A percentile compares a stretch with the other conserved stretches of the same genome.
Conservation (phyloP, 495 filamentous ascomycete species). For the Aspergillus affinis region DNA sequence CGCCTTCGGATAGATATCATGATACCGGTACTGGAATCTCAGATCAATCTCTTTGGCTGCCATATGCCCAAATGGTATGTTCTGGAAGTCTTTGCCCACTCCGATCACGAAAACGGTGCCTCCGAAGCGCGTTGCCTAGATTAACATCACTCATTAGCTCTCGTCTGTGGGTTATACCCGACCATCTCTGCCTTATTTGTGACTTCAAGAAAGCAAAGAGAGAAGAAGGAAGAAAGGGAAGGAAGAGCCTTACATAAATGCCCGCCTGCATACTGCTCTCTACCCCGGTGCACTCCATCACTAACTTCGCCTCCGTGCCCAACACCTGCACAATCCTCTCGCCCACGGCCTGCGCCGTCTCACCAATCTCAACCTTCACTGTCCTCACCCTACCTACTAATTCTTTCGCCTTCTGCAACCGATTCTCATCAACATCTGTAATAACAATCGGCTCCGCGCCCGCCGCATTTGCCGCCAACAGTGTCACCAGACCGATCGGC, state of each 20-base stretch:
- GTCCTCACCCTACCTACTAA: slow-evolving; percentile 50
- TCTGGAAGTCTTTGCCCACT: slow-evolving; percentile 55
- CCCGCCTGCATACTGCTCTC: slow-evolving; percentile 53
- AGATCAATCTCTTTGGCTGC: slow-evolving; percentile 57
- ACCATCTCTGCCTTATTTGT: neutral
- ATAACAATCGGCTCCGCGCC: slow-evolving; percentile 60
- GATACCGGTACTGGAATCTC: slow-evolving; percentile 56
- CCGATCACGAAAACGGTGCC: slow-evolving; percentile 59
- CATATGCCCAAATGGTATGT: slow-evolving; percentile 61
- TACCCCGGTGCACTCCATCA: slow-evolving; percentile 59
- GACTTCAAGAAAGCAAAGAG: neutral
- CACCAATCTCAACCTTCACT: slow-evolving; percentile 38
- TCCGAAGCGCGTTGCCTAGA: slow-evolving; percentile 45
- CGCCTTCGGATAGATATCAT: slow-evolving; percentile 55
- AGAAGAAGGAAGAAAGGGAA: neutral
- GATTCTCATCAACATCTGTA: slow-evolving; percentile 52
- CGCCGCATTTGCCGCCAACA: slow-evolving; percentile 50
- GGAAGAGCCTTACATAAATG: slow-evolving; percentile 17
- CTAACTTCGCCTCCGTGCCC: slow-evolving; percentile 43
- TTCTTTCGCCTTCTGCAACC: slow-evolving; percentile 53
- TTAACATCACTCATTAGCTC: neutral
- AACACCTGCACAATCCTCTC: slow-evolving; percentile 35
- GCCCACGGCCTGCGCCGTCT: slow-evolving; percentile 40
- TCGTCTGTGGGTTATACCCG: neutral
- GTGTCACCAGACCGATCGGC: slow-evolving; percentile 63